These are phyloP conservation scores for Pulveroboletus frians DNA, from an alignment of 768 basidiomycete genomes.

Conservation along the genomic window DNA sequence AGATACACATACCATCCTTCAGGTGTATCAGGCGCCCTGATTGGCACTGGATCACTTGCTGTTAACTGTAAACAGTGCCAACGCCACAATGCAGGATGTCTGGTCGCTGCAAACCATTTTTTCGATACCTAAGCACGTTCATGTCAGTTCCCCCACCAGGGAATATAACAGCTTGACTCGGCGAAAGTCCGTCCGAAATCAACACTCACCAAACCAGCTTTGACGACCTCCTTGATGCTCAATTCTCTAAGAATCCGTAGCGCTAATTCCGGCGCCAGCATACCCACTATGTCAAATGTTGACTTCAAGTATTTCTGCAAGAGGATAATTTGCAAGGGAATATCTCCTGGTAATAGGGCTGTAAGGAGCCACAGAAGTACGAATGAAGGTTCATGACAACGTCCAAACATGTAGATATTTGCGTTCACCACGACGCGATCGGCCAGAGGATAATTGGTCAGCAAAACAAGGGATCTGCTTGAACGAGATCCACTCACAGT, in stretches of 20 bases:
- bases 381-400: conserved; percentile 3
- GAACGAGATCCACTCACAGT: conserved; percentile 15
- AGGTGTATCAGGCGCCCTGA: conserved; percentile 56
- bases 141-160: background rate
- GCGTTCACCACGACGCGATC: background rate
- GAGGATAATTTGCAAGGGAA: conserved; percentile 75
- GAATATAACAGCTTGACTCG: background rate
- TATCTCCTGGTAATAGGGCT: conserved; percentile 83
- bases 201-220: conserved; percentile 34
- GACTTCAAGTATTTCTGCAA: conserved; percentile 80
- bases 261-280: conserved; percentile 60
- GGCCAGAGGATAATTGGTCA: conserved; percentile 2
- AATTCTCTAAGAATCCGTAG: conserved; percentile 58
- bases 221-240: conserved; percentile 57
- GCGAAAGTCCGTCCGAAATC: background rate
- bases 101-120: conserved; percentile 35
- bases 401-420: background rate
- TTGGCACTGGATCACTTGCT: conserved; percentile 60
- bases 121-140: conserved; percentile 35
- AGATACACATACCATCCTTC: conserved; percentile 61
- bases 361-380: conserved; percentile 3
- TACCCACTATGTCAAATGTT: conserved; percentile 77
- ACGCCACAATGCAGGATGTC: conserved; percentile 72
- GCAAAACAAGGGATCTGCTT: background rate
- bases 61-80: conserved; percentile 73